Evolutionary conservation across 768 basidiomycete species (phyloP).

Genomic region (Termitomyces sp.): DNA sequence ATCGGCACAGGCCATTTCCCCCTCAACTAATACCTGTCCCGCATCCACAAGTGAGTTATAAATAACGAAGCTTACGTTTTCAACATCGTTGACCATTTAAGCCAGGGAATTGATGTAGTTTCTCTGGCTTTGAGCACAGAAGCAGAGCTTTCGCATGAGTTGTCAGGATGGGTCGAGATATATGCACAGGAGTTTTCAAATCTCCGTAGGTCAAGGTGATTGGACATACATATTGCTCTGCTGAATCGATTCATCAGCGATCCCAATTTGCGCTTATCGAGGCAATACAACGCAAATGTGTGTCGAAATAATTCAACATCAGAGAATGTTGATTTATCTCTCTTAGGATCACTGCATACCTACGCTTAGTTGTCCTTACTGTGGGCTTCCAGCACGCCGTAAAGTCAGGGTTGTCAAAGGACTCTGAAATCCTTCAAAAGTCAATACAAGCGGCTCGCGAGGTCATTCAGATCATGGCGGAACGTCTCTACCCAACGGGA

Average conservation of each 20-base stretch:
- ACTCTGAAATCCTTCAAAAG: slow-evolving; percentile 38
- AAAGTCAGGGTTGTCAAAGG: slow-evolving; percentile 31
- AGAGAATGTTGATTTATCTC: background rate
- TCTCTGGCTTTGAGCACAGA: slow-evolving; percentile 30
- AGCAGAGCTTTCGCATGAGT: slow-evolving; percentile 27
- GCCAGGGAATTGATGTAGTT: slow-evolving; percentile 29
- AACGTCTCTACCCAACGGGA: slow-evolving; percentile 47
- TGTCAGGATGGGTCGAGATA: slow-evolving; percentile 33
- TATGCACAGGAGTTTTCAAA: slow-evolving; percentile 32
- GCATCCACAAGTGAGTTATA: slow-evolving; percentile 1
- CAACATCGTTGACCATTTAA: background rate
- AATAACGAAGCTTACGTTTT: background rate
- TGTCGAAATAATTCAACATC: slow-evolving; percentile 1
- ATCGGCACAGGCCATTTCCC: background rate
- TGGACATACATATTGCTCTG: background rate
- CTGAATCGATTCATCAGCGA: slow-evolving; percentile 20
- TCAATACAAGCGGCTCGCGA: slow-evolving; percentile 51
- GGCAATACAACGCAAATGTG: slow-evolving; percentile 40
- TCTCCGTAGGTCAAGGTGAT: slow-evolving; percentile 19
- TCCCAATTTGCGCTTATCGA: slow-evolving; percentile 38
- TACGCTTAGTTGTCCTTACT: slow-evolving; percentile 51
- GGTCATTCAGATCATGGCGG: slow-evolving; percentile 48
- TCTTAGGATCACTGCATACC: slow-evolving; percentile 44
- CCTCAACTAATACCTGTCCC: background rate
- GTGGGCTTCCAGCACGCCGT: slow-evolving; percentile 46